phyloP scores from a whole-genome alignment of 148 eudicot species.

The Camellia lanceoleosa region DNA sequence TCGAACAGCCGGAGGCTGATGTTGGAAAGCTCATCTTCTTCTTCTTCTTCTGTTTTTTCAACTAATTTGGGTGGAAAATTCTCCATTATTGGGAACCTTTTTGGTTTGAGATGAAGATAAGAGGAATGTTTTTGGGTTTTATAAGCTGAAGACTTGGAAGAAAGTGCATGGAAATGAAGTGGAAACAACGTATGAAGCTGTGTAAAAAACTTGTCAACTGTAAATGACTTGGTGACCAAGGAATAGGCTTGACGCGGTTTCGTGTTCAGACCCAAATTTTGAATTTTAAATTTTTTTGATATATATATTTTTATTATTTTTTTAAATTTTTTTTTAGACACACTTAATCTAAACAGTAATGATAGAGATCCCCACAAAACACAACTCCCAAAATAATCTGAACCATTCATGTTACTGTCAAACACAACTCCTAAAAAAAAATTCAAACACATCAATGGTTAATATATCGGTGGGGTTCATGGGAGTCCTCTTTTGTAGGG shows the following conservation, averaged over 20 bases:
- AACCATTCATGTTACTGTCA: too few relatives aligned
- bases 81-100: background rate
- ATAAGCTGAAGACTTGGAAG: background rate
- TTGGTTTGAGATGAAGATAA: background rate
- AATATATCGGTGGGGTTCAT: too few relatives aligned
- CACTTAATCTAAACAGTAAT: too few relatives aligned
- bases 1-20: constrained; percentile 23
- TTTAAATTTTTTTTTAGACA: too few relatives aligned
- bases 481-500: too few relatives aligned
- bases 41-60: background rate
- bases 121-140: background rate
- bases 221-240: background rate
- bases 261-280: too few relatives aligned
- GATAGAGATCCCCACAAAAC: too few relatives aligned
- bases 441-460: too few relatives aligned
- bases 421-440: too few relatives aligned
- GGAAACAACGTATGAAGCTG: background rate
- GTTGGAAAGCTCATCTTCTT: background rate
- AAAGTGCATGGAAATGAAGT: background rate
- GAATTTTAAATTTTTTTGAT: too few relatives aligned
- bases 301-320: too few relatives aligned
- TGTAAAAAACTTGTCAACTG: background rate
- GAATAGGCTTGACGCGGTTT: background rate
- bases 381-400: too few relatives aligned
- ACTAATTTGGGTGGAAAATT: background rate